phyloP scores from a whole-genome alignment of 2,329 filamentous ascomycete species.

The Diaporthe aspalathi region DNA sequence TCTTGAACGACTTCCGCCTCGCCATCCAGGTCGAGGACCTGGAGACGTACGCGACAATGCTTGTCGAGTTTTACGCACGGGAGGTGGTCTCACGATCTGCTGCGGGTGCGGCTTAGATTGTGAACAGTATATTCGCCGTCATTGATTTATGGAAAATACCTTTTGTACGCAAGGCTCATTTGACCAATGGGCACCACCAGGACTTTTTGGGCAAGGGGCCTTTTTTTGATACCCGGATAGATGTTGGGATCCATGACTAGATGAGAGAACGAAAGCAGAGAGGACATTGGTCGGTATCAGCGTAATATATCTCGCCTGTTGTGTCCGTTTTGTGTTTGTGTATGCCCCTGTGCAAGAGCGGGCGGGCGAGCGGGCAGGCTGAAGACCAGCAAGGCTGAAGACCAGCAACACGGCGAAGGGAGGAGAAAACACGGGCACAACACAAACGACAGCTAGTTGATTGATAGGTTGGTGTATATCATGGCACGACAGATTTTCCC shows the following conservation, averaged over 20 bases:
- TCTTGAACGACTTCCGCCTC: slow-evolving; percentile 95
- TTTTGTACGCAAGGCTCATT: slow-evolving; percentile 12
- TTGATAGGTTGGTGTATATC: slow-evolving; percentile 25
- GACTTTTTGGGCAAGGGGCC: slow-evolving; percentile 20
- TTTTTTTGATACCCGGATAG: slow-evolving; percentile 54
- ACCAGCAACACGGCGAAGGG: not conserved
- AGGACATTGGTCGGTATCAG: not conserved
- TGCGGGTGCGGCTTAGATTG: slow-evolving; percentile 22
- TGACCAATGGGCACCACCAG: slow-evolving; percentile 1
- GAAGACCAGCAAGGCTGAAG: not conserved
- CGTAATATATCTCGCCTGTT: not conserved
- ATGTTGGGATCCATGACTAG: slow-evolving; percentile 42
- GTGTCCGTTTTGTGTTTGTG: not conserved
- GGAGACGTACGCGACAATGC: slow-evolving; percentile 97
- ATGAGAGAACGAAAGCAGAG: slow-evolving; percentile 22
- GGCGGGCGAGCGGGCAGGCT: not conserved
- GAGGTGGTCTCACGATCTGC: slow-evolving; percentile 74
- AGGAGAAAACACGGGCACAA: not conserved
- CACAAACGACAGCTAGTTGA: not conserved
- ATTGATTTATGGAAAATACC: slow-evolving; percentile 17
- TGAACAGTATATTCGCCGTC: slow-evolving; percentile 5
- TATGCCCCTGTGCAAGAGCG: not conserved
- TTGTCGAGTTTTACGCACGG: slow-evolving; percentile 96
- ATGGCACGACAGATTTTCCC: slow-evolving; percentile 22
- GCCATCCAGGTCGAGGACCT: slow-evolving; percentile 94